phyloP scores from a whole-genome alignment of 2,329 filamentous ascomycete species.

The Pseudogymnoascus sp. region DNA sequence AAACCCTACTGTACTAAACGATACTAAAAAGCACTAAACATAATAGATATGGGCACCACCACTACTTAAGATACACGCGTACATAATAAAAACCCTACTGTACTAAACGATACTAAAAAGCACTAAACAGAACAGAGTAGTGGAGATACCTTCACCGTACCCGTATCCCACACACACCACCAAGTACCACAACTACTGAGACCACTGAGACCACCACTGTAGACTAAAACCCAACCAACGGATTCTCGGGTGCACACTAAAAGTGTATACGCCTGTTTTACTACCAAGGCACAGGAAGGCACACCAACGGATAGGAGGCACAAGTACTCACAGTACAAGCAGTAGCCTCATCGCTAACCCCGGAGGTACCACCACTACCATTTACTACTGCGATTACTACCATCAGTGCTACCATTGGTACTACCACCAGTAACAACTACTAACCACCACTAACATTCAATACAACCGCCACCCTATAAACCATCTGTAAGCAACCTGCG shows the following conservation, averaged over 20 bases:
- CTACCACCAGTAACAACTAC: background rate
- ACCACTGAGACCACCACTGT: no score
- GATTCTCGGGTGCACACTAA: background rate
- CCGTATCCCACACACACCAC: background rate
- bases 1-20: no score
- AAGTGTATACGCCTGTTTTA: background rate
- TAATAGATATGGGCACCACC: no score
- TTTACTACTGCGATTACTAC: no score
- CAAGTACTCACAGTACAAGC: background rate
- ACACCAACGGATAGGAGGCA: background rate
- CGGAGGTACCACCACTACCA: background rate
- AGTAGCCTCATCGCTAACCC: background rate
- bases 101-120: no score
- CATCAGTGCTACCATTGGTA: no score
- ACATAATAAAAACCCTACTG: no score
- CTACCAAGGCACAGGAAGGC: background rate
- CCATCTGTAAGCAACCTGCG: background rate
- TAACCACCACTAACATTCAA: background rate
- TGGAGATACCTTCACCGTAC: background rate
- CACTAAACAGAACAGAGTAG: no score
- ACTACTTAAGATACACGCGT: no score
- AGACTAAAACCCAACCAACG: background rate
- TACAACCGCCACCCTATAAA: background rate
- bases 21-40: no score
- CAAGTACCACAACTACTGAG: background rate